Percentiles rank a stretch among this genome's conserved stretches.
These are phyloP conservation scores for Echinosophora koreensis DNA, from an alignment of 306 rosid genomes.

Conservation along the genomic window DNA sequence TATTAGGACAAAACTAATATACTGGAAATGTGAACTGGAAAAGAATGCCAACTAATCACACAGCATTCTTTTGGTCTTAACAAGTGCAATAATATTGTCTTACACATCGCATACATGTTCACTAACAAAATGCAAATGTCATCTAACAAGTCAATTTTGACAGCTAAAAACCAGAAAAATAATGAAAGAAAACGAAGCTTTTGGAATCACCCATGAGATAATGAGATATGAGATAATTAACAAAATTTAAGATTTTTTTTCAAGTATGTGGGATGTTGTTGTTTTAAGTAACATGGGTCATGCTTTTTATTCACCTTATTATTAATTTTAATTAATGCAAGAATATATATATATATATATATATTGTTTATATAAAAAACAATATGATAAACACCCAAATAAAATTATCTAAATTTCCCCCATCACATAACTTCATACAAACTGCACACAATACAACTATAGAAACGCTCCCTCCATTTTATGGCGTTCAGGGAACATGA, in stretches of 20 bases:
- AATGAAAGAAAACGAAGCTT: background rate
- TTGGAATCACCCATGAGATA: constrained; percentile 2
- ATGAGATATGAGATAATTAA: too few species aligned
- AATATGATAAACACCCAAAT: too few species aligned
- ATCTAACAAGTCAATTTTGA: constrained; percentile 2
- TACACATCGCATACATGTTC: background rate
- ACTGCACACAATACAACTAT: background rate
- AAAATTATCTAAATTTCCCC: too few species aligned
- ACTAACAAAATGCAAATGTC: background rate
- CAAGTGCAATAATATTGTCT: background rate
- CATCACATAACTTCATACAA: background rate
- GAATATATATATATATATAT: too few species aligned
- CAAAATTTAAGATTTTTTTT: too few species aligned
- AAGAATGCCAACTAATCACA: background rate
- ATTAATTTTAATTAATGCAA: too few species aligned
- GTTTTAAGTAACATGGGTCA: too few species aligned
- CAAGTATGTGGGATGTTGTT: too few species aligned
- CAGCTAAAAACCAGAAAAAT: background rate
- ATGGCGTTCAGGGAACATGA: background rate
- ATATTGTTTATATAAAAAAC: too few species aligned
- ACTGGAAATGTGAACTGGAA: too few species aligned
- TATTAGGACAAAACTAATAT: too few species aligned
- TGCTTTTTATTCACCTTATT: too few species aligned
- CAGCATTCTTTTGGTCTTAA: background rate
- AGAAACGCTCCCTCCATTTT: background rate